Conservation (phyloP, 1,139 yeast genomes). For the Suhomyces taliae region DNA sequence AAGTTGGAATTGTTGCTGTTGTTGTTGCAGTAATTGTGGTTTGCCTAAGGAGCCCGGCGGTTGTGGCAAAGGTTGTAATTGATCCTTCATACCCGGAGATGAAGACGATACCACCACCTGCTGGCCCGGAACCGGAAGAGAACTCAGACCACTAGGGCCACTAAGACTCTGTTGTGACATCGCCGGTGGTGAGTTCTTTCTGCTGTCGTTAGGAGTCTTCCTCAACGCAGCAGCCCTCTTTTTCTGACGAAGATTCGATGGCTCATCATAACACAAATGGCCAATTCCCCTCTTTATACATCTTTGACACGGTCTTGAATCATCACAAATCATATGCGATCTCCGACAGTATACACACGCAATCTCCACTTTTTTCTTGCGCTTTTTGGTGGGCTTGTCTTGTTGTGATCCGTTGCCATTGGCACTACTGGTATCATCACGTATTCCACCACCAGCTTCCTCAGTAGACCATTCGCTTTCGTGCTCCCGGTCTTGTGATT, state of each 20-base stretch:
- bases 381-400: constrained; percentile 12
- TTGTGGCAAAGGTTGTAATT: constrained; percentile 11
- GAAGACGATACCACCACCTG: constrained; percentile 4
- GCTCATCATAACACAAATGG: constrained; percentile 85
- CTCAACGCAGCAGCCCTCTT: constrained; percentile 38
- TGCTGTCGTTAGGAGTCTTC: constrained; percentile 7
- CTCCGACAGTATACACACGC: constrained; percentile 94
- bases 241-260: constrained; percentile 45
- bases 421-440: background rate
- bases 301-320: constrained; percentile 79
- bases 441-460: background rate
- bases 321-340: constrained; percentile 94
- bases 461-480: constrained; percentile 9
- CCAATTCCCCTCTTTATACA: constrained; percentile 88
- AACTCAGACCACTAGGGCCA: background rate
- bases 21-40: background rate
- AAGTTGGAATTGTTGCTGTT: background rate
- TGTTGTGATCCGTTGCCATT: constrained; percentile 1
- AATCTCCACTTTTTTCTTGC: constrained; percentile 58
- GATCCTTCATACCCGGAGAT: constrained; percentile 9
- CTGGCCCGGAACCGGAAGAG: constrained; percentile 6
- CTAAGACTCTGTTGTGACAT: constrained; percentile 5
- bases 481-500: background rate
- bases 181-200: constrained; percentile 8
- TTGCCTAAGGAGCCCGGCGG: constrained; percentile 5